Evolutionary conservation across 208 protist genomes (phyloP).

Genomic region (Trypanosoma avium): DNA sequence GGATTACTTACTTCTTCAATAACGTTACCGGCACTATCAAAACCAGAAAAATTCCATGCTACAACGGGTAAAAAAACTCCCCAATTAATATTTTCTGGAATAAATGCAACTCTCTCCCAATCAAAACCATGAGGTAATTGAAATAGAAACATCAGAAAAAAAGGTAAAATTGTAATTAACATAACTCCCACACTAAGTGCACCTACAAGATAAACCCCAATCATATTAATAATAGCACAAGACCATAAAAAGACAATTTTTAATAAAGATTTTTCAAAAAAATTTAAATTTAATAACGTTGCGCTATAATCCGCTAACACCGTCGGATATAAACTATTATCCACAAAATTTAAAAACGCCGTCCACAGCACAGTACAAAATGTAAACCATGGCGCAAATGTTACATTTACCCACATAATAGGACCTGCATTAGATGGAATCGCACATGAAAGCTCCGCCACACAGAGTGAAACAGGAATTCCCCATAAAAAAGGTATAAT

Average conservation of each 20-base stretch:
- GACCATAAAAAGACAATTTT: slow-evolving; percentile 70
- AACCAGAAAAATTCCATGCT: slow-evolving; percentile 91
- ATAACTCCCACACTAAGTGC: slow-evolving; percentile 79
- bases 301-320: slow-evolving; percentile 87
- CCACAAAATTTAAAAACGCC: slow-evolving; percentile 79
- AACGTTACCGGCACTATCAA: slow-evolving; percentile 88
- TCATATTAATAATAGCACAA: slow-evolving; percentile 77
- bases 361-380: slow-evolving; percentile 87
- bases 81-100: slow-evolving; percentile 81
- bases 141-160: slow-evolving; percentile 84
- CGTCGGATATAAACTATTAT: slow-evolving; percentile 89
- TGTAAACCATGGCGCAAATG: slow-evolving; percentile 82
- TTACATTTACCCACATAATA: slow-evolving; percentile 92
- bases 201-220: slow-evolving; percentile 75
- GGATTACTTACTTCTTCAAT: slow-evolving; percentile 89
- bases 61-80: slow-evolving; percentile 83
- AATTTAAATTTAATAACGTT: slow-evolving; percentile 62
- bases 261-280: slow-evolving; percentile 45
- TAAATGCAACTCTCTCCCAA: slow-evolving; percentile 67
- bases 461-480: slow-evolving; percentile 84
- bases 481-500: slow-evolving; percentile 89
- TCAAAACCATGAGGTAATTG: slow-evolving; percentile 81
- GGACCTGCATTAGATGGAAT: slow-evolving; percentile 89
- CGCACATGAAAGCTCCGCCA: slow-evolving; percentile 83
- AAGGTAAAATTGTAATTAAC: slow-evolving; percentile 84